These are phyloP conservation scores for Paulownia fortunei DNA, from an alignment of 257 asterid species.

Conservation along the genomic window DNA sequence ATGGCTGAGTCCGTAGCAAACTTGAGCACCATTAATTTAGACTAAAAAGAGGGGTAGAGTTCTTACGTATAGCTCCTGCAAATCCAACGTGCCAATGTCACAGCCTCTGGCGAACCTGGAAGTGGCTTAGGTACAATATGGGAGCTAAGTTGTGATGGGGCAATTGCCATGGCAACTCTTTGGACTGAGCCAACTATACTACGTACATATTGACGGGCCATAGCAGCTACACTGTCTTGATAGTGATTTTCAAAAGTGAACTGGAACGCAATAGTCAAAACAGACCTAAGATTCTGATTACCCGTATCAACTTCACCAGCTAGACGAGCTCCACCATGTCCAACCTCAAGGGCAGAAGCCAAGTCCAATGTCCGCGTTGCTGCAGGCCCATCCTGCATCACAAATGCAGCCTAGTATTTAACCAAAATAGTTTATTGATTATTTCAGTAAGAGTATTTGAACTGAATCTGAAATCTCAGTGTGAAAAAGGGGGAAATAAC, in stretches of 20 bases:
- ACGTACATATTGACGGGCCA: constrained; percentile 87
- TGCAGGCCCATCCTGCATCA: constrained; percentile 61
- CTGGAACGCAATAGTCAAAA: constrained; percentile 83
- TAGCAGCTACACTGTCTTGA: constrained; percentile 74
- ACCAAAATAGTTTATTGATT: not conserved
- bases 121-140: constrained; percentile 56
- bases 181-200: constrained; percentile 80
- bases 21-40: no score
- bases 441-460: not conserved
- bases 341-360: constrained; percentile 70
- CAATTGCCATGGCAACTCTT: constrained; percentile 77
- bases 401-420: not conserved
- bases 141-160: constrained; percentile 64
- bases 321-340: constrained; percentile 54
- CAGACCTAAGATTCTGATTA: constrained; percentile 62
- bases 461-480: not conserved
- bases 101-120: constrained; percentile 79
- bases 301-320: constrained; percentile 53
- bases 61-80: constrained; percentile 72
- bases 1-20: not conserved
- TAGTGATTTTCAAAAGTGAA: constrained; percentile 76
- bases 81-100: constrained; percentile 76
- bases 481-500: not conserved
- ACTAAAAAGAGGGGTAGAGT: not conserved
- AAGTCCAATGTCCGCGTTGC: constrained; percentile 72